Percentiles rank a stretch among this genome's conserved stretches.
phyloP scores from a whole-genome alignment of 169 alveolate genomes.

The Toxoplasma gondii region DNA sequence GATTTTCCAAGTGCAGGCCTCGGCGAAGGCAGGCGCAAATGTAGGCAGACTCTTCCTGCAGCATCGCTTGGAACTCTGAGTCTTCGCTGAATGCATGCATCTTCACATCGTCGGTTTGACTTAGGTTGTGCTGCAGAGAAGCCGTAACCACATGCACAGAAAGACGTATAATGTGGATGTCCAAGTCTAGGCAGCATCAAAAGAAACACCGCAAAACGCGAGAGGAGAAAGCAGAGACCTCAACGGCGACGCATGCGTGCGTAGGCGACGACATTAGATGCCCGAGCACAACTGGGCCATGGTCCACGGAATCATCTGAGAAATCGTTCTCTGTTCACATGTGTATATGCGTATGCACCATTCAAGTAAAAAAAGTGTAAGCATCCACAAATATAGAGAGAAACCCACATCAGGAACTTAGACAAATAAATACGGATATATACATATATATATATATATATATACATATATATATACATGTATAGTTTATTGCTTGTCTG shows the following conservation, averaged over 20 bases:
- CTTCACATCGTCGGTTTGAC: constrained; percentile 52
- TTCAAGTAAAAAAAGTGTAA: background rate
- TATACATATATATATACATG: background rate
- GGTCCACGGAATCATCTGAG: background rate
- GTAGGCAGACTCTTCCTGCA: constrained; percentile 37
- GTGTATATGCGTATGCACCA: too few relatives aligned
- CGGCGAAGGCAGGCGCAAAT: constrained; percentile 42
- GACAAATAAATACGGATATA: background rate
- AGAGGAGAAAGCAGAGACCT: background rate
- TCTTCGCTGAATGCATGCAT: constrained; percentile 37
- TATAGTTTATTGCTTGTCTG: background rate
- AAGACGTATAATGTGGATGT: too few relatives aligned
- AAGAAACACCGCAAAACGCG: background rate
- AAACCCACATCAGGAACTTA: background rate
- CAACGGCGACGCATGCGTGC: background rate
- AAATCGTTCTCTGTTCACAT: too few relatives aligned
- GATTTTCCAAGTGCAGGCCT: background rate
- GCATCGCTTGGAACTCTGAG: background rate
- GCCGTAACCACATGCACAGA: background rate
- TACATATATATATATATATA: background rate
- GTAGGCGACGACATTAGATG: background rate
- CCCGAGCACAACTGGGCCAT: background rate
- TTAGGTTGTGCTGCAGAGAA: constrained; percentile 36
- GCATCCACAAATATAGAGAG: background rate
- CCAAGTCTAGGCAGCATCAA: background rate